These are phyloP conservation scores for Pleurostoma richardsiae DNA, from an alignment of 2,329 filamentous ascomycete genomes.

Conservation along the genomic window DNA sequence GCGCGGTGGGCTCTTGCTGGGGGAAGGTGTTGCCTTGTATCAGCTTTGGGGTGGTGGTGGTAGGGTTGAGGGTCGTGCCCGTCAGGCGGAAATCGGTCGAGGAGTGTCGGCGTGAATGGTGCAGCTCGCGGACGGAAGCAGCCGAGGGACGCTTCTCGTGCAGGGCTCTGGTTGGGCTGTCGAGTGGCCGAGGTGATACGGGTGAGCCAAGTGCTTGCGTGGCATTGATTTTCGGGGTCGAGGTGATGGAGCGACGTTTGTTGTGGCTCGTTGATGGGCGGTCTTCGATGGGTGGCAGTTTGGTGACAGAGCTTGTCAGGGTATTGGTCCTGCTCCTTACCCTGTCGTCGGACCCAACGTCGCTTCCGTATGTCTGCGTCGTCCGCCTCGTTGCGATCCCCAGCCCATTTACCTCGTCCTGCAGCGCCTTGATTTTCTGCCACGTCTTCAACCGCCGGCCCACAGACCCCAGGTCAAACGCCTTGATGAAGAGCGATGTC, in stretches of 20 bases:
- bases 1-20: constrained; percentile 29
- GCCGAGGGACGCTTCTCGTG: constrained; percentile 66
- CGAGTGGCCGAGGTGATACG: constrained; percentile 26
- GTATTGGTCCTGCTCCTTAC: constrained; percentile 54
- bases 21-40: constrained; percentile 36
- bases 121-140: constrained; percentile 74
- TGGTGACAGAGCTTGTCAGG: constrained; percentile 41
- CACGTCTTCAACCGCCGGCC: constrained; percentile 87
- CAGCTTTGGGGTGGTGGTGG: constrained; percentile 34
- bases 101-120: constrained; percentile 83
- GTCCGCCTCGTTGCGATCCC: constrained; percentile 39
- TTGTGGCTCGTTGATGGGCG: constrained; percentile 41
- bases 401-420: constrained; percentile 72
- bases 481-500: constrained; percentile 90
- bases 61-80: constrained; percentile 23
- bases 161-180: constrained; percentile 40
- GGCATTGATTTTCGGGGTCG: constrained; percentile 42
- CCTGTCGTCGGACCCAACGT: constrained; percentile 51
- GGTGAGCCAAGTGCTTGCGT: constrained; percentile 31
- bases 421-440: constrained; percentile 91
- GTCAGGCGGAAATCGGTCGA: constrained; percentile 67
- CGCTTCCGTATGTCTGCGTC: constrained; percentile 53
- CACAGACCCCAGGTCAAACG: constrained; percentile 88
- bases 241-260: constrained; percentile 42
- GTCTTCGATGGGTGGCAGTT: constrained; percentile 33